Percentiles rank a stretch among this genome's conserved stretches.
Conservation (phyloP, 2,329 filamentous ascomycete species). For the Hortaea sp. region DNA sequence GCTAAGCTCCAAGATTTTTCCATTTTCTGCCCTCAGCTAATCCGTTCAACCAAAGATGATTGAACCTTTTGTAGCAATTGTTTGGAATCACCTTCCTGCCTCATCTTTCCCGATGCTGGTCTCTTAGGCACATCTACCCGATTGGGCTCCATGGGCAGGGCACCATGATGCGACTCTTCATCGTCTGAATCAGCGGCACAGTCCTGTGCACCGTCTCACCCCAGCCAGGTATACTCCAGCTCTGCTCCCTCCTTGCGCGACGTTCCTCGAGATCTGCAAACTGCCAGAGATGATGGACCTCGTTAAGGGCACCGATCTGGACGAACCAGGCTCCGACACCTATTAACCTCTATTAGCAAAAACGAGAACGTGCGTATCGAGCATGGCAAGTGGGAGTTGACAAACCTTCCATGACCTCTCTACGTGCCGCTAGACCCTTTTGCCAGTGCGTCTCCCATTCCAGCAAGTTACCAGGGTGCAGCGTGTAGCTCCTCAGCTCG, state of each 20-base stretch:
- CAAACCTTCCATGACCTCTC: slow-evolving; percentile 89
- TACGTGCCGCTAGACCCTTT: slow-evolving; percentile 75
- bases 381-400: neutral
- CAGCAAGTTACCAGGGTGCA: slow-evolving; percentile 88
- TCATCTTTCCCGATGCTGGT: neutral
- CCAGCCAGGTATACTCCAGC: slow-evolving; percentile 93
- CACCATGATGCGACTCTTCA: slow-evolving; percentile 89
- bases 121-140: slow-evolving; percentile 37
- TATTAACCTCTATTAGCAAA: slow-evolving; percentile 46
- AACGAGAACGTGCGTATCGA: neutral
- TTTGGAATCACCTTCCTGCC: neutral
- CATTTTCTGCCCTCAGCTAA: too few species aligned
- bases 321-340: slow-evolving; percentile 82
- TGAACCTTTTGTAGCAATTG: too few species aligned
- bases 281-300: slow-evolving; percentile 96
- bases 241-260: slow-evolving; percentile 81
- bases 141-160: slow-evolving; percentile 97
- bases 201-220: slow-evolving; percentile 62
- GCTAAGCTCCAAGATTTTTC: too few species aligned
- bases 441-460: slow-evolving; percentile 99
- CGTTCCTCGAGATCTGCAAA: slow-evolving; percentile 95
- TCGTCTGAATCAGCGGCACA: slow-evolving; percentile 88
- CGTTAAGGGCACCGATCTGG: slow-evolving; percentile 94
- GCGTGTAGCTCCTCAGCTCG: slow-evolving; percentile 90
- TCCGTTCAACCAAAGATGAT: too few species aligned